These are phyloP conservation scores for Solanum piurae DNA, from an alignment of 257 asterid genomes.

Conservation along the genomic window DNA sequence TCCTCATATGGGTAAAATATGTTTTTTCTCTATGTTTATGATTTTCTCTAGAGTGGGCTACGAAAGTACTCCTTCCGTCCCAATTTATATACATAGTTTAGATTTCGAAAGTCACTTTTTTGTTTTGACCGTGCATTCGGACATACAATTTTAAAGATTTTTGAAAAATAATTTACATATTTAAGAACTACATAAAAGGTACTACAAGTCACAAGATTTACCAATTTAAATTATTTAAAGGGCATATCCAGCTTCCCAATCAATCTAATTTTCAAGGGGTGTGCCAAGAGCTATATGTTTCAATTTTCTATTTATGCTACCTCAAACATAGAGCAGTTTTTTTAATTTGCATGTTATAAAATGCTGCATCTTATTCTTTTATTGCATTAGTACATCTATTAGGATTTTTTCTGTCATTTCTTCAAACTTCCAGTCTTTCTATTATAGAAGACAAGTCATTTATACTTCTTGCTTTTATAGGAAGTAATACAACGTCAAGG, in stretches of 20 bases:
- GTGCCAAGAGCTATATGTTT: background rate
- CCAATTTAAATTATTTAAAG: background rate
- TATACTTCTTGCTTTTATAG: constrained; percentile 28
- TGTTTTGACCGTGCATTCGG: background rate
- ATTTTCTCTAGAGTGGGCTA: background rate
- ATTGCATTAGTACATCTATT: background rate
- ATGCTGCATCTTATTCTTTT: background rate
- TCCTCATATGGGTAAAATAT: background rate
- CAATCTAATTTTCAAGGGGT: background rate
- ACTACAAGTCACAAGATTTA: background rate
- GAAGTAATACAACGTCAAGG: constrained; percentile 82
- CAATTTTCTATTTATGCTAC: background rate
- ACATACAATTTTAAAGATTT: background rate
- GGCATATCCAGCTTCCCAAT: background rate
- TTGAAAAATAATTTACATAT: too few relatives aligned
- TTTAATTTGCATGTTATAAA: background rate
- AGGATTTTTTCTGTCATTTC: background rate
- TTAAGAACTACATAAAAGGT: background rate
- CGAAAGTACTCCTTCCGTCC: background rate
- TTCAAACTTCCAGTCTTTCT: background rate
- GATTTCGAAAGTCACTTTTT: background rate
- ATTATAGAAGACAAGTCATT: background rate
- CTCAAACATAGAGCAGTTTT: background rate
- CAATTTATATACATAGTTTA: background rate
- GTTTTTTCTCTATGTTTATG: background rate